Evolutionary conservation across 345 rosid species (phyloP), one percentile per base, ranked within the genome.

Genomic region (Rhizophora apiculata): DNA sequence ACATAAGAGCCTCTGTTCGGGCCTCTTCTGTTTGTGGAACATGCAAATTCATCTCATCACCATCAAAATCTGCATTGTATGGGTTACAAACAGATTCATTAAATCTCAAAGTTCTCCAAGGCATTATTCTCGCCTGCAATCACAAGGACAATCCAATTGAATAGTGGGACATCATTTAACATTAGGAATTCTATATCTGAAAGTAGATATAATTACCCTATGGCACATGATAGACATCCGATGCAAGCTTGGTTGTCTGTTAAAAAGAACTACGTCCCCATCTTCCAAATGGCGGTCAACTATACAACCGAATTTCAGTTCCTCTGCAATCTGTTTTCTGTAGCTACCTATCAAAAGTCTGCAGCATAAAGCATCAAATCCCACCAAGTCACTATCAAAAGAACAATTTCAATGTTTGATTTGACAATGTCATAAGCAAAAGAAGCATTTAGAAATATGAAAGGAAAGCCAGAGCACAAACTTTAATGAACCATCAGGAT

Each of bases 21-120:
- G 99, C 99, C 85, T 92, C 99, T 85, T 88, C 97, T 66, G 97
- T 95, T 84, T 95, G 97, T 29, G 99, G 99, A 24, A 95, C 99
- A 78, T 90, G 99, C 96, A 95, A 75, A 74, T 95, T 95, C 99
- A 95, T 95, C 82, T 95, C 99, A 79, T 95, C 99, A 68, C 99
- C 99, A 81, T 95, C 99, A 79, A 95, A 95, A 87, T 95, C 99
- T 77, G 99, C 99, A 90, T 95, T 95, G 77, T 95, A 95, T 74
- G 99, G 99, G 77, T 91, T 95, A 86, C 99, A 95, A 76, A 95
- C 99, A 65, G 99, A 95, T 80, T 95, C 99, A 53, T 95, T 95
- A 81, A 95, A 95, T 77, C 99, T 87, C 84, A 95, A 81, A 8
- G 99, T 95, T 74, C 96, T 89, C 99, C 99, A 95, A 29, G 97